phyloP scores from a whole-genome alignment of 768 basidiomycete species.

The Multifurca ochricompacta region DNA sequence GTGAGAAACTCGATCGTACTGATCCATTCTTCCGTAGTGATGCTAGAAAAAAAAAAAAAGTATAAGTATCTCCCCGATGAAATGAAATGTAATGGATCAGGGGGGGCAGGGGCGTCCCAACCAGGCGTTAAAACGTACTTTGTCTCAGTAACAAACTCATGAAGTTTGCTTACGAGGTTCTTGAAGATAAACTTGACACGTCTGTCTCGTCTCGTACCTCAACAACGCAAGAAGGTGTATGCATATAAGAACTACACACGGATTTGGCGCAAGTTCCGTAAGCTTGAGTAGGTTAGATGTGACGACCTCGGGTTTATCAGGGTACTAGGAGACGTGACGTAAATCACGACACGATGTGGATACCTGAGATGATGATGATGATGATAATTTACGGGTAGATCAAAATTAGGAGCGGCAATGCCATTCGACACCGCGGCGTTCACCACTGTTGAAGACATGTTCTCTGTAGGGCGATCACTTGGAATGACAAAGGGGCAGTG shows the following conservation, averaged over 20 bases:
- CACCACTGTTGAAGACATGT: slow-evolving; percentile 4
- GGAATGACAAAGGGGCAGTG: too few relatives aligned
- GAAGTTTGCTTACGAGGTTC: slow-evolving; percentile 57
- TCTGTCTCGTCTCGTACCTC: slow-evolving; percentile 22
- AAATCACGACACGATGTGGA: not conserved
- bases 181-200: slow-evolving; percentile 42
- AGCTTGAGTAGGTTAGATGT: slow-evolving; percentile 41
- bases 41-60: slow-evolving; percentile 24
- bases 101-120: not conserved
- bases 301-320: slow-evolving; percentile 41
- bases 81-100: not conserved
- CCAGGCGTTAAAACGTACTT: slow-evolving; percentile 32
- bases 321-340: slow-evolving; percentile 37
- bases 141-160: slow-evolving; percentile 67
- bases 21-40: slow-evolving; percentile 87
- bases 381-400: slow-evolving; percentile 33
- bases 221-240: slow-evolving; percentile 14
- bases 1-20: slow-evolving; percentile 72
- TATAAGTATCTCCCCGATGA: too few relatives aligned
- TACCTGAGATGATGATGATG: not conserved
- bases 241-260: slow-evolving; percentile 30
- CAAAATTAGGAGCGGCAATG: slow-evolving; percentile 30
- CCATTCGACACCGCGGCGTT: slow-evolving; percentile 30
- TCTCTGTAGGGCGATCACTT: too few relatives aligned
- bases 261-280: slow-evolving; percentile 30